A percentile compares a stretch with the other conserved stretches of the same genome.
Conservation (phyloP, 1,139 yeast species). For the Kodamaea alishanica region DNA sequence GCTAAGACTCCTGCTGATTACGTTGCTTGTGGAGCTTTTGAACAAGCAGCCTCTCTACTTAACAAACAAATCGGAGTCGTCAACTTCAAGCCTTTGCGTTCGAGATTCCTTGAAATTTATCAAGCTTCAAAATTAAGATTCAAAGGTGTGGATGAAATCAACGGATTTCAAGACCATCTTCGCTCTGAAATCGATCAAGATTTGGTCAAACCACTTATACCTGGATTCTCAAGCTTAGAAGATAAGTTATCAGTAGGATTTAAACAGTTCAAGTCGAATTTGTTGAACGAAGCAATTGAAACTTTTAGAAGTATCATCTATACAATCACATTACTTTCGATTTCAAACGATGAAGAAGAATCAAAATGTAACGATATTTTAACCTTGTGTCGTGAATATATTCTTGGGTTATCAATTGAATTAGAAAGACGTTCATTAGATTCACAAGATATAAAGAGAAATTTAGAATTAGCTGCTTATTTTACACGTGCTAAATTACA, state of each 20-base stretch:
- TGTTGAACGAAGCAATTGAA: slow-evolving; percentile 74
- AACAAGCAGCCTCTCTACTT: slow-evolving; percentile 88
- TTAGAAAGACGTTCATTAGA: slow-evolving; percentile 79
- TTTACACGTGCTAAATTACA: slow-evolving; percentile 84
- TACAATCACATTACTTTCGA: slow-evolving; percentile 68
- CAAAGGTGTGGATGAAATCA: slow-evolving; percentile 67
- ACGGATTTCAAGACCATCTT: slow-evolving; percentile 66
- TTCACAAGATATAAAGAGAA: slow-evolving; percentile 69
- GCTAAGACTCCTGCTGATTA: slow-evolving; percentile 90
- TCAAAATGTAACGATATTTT: slow-evolving; percentile 70
- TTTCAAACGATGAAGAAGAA: slow-evolving; percentile 70
- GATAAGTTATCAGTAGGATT: slow-evolving; percentile 70
- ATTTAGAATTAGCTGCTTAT: slow-evolving; percentile 91
- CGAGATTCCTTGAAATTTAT: slow-evolving; percentile 78
- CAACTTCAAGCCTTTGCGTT: slow-evolving; percentile 81
- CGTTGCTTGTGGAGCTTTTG: slow-evolving; percentile 95
- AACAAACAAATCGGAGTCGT: slow-evolving; percentile 85
- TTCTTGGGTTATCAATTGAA: slow-evolving; percentile 87
- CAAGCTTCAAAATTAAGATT: slow-evolving; percentile 73
- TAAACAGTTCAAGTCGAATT: slow-evolving; percentile 77
- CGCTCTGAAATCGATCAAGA: slow-evolving; percentile 61
- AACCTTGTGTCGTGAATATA: slow-evolving; percentile 80
- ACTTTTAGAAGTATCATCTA: slow-evolving; percentile 78
- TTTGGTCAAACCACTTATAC: slow-evolving; percentile 60
- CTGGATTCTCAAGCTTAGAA: slow-evolving; percentile 72